A percentile compares a stretch with the other conserved stretches of the same genome.
These are phyloP conservation scores for Neopestalotiopsis sp. DNA, from an alignment of 2,329 filamentous ascomycete genomes.

Conservation along the genomic window DNA sequence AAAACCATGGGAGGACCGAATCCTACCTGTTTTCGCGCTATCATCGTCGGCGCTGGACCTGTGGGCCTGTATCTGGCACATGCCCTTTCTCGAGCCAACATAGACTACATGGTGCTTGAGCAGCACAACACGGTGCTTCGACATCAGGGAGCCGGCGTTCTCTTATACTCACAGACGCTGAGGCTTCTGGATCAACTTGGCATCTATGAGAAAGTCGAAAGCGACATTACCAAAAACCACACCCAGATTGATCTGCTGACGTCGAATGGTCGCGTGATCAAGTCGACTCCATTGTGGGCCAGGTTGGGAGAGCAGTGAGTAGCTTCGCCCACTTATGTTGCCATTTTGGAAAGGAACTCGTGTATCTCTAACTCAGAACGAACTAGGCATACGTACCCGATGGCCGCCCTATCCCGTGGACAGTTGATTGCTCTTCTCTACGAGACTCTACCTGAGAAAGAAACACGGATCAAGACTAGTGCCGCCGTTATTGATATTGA, in stretches of 20 bases:
- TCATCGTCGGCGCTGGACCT: slow-evolving; percentile 16
- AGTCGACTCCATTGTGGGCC: background rate
- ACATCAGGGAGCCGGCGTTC: background rate
- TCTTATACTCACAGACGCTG: slow-evolving; percentile 10
- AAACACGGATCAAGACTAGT: background rate
- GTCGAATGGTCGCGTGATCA: background rate
- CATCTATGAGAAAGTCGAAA: background rate
- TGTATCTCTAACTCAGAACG: background rate
- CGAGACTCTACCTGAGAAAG: background rate
- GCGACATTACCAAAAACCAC: background rate
- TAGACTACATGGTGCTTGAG: slow-evolving; percentile 16
- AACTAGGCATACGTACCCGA: background rate
- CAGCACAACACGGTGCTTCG: background rate
- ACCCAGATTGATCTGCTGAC: background rate
- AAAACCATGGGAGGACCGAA: background rate
- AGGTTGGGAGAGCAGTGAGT: background rate
- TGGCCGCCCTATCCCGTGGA: background rate
- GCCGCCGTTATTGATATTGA: background rate
- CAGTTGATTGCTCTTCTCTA: slow-evolving; percentile 5
- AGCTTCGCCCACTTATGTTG: background rate
- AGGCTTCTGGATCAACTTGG: slow-evolving; percentile 16
- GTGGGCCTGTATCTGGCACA: slow-evolving; percentile 17
- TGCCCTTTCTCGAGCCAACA: slow-evolving; percentile 3
- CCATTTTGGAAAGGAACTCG: background rate
- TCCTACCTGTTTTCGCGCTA: background rate